Evolutionary conservation across 768 basidiomycete species (phyloP), one percentile per base, ranked within the genome.

Genomic region (Lentinula aciculospora): DNA sequence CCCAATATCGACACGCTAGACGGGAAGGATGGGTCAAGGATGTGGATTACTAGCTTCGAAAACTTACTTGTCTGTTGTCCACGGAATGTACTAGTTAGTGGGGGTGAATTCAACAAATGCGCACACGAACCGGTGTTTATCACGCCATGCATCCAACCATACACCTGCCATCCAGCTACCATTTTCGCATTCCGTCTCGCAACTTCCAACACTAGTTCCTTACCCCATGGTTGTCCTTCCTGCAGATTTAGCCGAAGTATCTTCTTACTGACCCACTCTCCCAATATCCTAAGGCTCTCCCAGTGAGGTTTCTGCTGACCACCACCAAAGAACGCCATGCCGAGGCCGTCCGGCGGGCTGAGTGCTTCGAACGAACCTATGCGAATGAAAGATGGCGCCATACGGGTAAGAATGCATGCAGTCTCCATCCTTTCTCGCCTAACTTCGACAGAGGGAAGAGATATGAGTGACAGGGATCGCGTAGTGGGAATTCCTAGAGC

Each of bases 81-180:
- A n/a, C 9, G 19, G 2, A 44, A 44, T 23, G 19, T 10, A 56
- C 68, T 31, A 67, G 42, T 50, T 25, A 25, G 21, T 10, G 10
- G 3, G 32, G 9, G 15, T 49, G 32, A 13, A 34, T 17, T 31
- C 6, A 29, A 15, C 17, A 17, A 12, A 31, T 23, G 17, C 27
- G 31, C 12, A n/a, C 4, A 48, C 47, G 17, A 8, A 32, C 29
- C 29, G 6, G 19, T 50, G 25, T 34, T 98, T 64, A 99, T 93
- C 36, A 99, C 96, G 0, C 93, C 94, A 66, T 94, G 92, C 92
- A 94, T 92, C 68, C 91, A 94, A 1, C 93, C 93, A 69, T 89
- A 90, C 6, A 84, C 92, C 71, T 98, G 96, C 97, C 97, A 98
- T 3, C 81, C 88, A 9, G 94, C 97, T 0, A 94, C 91, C 90